Evolutionary conservation across 805 yeast genomes (phyloP).

Genomic region (Vanderwaltozyma polyspora): DNA sequence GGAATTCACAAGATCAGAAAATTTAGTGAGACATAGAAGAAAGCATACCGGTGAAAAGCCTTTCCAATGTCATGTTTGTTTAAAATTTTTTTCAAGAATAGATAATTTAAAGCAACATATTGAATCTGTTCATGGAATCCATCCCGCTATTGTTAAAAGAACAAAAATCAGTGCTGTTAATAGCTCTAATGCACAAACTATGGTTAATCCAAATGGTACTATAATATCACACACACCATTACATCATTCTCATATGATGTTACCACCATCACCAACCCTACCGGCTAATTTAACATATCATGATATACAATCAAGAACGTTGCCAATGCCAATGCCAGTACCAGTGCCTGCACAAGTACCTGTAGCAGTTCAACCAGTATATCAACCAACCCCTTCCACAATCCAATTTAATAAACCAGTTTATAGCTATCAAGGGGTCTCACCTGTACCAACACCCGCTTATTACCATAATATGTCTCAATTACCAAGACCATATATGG

Average conservation of each 20-base stretch:
- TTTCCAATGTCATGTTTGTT: constrained; percentile 72
- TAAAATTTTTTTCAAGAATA: constrained; percentile 65
- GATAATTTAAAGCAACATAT: constrained; percentile 88
- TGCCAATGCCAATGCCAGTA: constrained; percentile 1
- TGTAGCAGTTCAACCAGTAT: too few species aligned
- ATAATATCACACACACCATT: not conserved
- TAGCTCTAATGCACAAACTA: not conserved
- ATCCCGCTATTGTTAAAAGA: not conserved
- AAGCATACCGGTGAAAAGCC: constrained; percentile 95
- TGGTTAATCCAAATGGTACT: too few species aligned
- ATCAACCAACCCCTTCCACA: too few species aligned
- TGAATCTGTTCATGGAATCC: constrained; percentile 63
- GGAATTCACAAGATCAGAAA: constrained; percentile 86
- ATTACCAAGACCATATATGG: too few species aligned
- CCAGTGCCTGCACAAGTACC: not conserved
- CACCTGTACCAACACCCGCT: too few species aligned
- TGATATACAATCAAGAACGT: constrained; percentile 1
- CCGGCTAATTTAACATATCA: not conserved
- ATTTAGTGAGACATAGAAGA: constrained; percentile 79
- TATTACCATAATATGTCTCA: too few species aligned
- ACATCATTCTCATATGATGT: not conserved
- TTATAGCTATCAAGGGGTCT: too few species aligned
- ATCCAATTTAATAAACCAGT: too few species aligned
- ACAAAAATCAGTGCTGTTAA: not conserved
- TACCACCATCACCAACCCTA: not conserved